Conservation (phyloP, 108 stramenopile genomes). For the Seminavis robusta region DNA sequence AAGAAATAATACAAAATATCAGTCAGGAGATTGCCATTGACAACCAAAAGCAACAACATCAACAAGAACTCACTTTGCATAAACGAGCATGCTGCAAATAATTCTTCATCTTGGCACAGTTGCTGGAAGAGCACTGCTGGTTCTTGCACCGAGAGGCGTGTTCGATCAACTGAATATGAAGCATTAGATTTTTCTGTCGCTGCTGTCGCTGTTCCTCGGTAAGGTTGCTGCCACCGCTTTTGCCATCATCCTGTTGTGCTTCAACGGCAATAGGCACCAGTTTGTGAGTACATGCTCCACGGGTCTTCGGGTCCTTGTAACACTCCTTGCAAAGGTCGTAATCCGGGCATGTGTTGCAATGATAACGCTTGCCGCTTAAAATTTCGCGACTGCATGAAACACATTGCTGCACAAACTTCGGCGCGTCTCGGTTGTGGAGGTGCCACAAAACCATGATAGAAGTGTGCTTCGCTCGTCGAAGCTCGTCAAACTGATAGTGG, state of each 20-base stretch:
- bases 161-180: conserved; percentile 95
- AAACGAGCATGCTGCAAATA: conserved; percentile 71
- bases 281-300: conserved; percentile 76
- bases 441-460: conserved; percentile 99
- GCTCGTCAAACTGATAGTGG: conserved; percentile 99
- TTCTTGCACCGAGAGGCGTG: conserved; percentile 92
- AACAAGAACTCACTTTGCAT: conserved; percentile 54
- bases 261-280: conserved; percentile 71
- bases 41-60: background rate
- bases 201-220: conserved; percentile 73
- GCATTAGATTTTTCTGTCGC: conserved; percentile 82
- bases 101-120: conserved; percentile 96
- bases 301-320: conserved; percentile 65
- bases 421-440: conserved; percentile 93
- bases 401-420: conserved; percentile 93
- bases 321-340: conserved; percentile 91
- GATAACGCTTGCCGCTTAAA: conserved; percentile 76
- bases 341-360: conserved; percentile 86
- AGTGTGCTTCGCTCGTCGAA: conserved; percentile 97
- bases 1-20: conserved; percentile 1
- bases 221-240: conserved; percentile 42
- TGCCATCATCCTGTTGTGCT: conserved; percentile 26
- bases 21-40: too few species aligned
- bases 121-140: conserved; percentile 75
- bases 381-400: conserved; percentile 79